Evolutionary conservation across 169 alveolate genomes (phyloP), one percentile per base, ranked within the genome.

Genomic region (Theileria sp.): DNA sequence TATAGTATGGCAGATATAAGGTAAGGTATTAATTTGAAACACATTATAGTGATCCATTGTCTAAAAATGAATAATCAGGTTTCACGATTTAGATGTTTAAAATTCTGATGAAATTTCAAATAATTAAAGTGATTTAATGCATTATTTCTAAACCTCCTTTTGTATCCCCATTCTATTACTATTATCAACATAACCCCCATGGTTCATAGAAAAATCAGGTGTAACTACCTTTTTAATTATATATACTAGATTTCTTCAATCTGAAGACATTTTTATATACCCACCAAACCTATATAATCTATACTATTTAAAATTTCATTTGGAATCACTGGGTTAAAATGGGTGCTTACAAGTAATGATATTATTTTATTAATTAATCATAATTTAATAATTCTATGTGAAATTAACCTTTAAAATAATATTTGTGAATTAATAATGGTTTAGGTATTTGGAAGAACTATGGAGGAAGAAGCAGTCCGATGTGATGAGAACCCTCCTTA

Each of bases 391-490:
- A 19, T 36, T 25, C 13, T 66, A 25, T 3, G 19, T 66, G 9
- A 38, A 66, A 3, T n/a, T 85, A 77, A 80, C 86, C 96, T 97
- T 98, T 98, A 98, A 83, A 98, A 58, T 98, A 69, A 95, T 96
- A 94, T 96, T 95, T 87, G 81, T 56, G 44, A 75, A 71, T 80
- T 75, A 2, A 51, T 54, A 8, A 8, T 38, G n/a, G 30, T 66
- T 61, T 77, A 92, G 95, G 91, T 98, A 97, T 89, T 92, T 98
- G 85, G 98, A 98, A 93, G 99, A 98, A 95, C 93, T 98, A 82
- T 98, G 99, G 99, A 97, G 96, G 93, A 97, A 97, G 94, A 98
- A 98, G 94, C 99, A 98, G 93, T 95, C 99, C 38, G 99, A 98
- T 88, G 99, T 98, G 79, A 93, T 97, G 96, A 97, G 99, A 86